Base-by-base conservation (phyloP, 306 rosid species). In the Betula pendula region DNA sequence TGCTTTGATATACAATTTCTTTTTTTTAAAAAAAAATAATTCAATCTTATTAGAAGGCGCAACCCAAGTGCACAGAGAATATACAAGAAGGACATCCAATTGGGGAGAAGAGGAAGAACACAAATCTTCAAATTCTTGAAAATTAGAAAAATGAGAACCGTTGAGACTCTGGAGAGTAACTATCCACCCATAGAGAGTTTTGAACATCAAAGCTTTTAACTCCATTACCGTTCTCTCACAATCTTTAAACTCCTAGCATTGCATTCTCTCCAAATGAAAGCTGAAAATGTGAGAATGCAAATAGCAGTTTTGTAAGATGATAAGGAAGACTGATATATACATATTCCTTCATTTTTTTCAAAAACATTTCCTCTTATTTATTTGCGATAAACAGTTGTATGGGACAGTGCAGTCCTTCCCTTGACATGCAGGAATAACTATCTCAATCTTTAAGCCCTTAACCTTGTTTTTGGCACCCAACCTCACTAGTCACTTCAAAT, bases 401-500 rank as follows among this genome's bases (percentile, higher is more conserved):
- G 35, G 17, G 42, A 60, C 43, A 27, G 68, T 15, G 35, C 38
- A 15, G n/a, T 60, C 19, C 27, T 29, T 14, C n/a, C 35, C 8
- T 29, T 56, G 13, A 24, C 12, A 12, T 15, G 40, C 8, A 29
- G 68, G n/a, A 60, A 60, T 60, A 16, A 60, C 19, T 12, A 29
- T 19, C 68, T 14, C 38, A 2, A 14, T 60, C 17, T 60, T 29
- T 60, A 14, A 60, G 17, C 68, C 68, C 68, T 27, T 29, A 65
- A 65, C 3, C 70, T 33, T 38, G 1, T 65, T 65, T 65, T 11
- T 65, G 15, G 44, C 25, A 33, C 17, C 44, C 69, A 31, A n/a
- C 69, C 69, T 63, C 69, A 31, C 45, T 35, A 31, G 24, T 63
- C 69, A 63, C 45, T 63, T 65, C 45, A 35, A 66, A 66, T 38